A percentile compares a stretch with the other conserved stretches of the same genome.
phyloP scores from a whole-genome alignment of 192 early-diverging fungal genomes.

The Podila clonocystis region DNA sequence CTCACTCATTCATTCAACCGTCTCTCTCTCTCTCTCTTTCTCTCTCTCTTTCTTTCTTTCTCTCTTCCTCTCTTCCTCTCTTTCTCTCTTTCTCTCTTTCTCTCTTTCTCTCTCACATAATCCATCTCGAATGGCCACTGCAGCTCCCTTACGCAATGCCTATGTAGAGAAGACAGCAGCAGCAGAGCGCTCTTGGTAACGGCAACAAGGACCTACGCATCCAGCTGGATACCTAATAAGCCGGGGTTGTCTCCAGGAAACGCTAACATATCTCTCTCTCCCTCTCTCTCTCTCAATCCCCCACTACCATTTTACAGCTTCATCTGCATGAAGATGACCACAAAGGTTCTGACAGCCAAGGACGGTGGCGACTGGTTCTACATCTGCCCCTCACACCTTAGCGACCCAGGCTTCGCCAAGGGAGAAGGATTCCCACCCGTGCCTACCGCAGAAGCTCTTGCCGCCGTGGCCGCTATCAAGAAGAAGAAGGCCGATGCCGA shows the following conservation, averaged over 20 bases:
- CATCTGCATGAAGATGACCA: conserved; percentile 62
- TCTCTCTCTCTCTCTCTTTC: neutral
- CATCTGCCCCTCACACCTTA: conserved; percentile 54
- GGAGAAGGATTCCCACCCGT: conserved; percentile 50
- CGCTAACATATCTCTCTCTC: too few species aligned
- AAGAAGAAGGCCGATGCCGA: conserved; percentile 49
- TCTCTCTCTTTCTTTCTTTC: neutral
- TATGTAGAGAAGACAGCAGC: conserved; percentile 45
- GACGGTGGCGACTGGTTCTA: conserved; percentile 65
- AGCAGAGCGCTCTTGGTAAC: conserved; percentile 40
- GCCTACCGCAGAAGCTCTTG: conserved; percentile 28
- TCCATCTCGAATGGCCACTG: conserved; percentile 1
- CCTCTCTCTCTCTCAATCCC: neutral
- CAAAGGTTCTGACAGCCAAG: conserved; percentile 57
- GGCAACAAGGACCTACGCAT: neutral
- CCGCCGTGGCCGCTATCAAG: conserved; percentile 32
- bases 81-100: neutral
- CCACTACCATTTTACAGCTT: conserved; percentile 36
- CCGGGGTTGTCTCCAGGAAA: neutral
- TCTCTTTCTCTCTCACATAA: neutral
- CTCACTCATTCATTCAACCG: neutral
- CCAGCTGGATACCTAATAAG: neutral
- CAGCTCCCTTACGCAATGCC: conserved; percentile 37
- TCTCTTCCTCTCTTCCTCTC: neutral
- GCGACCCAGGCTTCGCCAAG: conserved; percentile 52